Evolutionary conservation across 441 rosid species (phyloP).

Genomic region (Eutrema salsugineum): DNA sequence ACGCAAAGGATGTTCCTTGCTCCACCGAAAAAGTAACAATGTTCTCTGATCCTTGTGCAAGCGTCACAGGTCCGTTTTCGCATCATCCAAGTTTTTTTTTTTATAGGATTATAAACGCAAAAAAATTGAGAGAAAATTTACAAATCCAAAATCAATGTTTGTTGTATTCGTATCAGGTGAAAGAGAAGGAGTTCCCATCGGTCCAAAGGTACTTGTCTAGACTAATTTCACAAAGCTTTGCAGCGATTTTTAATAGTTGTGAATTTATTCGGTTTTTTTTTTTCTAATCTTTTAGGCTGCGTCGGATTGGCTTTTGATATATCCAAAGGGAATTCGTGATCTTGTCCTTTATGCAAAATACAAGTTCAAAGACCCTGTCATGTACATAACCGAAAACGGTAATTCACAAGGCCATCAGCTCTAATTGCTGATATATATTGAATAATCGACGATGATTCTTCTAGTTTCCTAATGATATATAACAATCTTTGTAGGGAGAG

Average conservation of each 20-base stretch:
- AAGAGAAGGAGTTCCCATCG: constrained; percentile 32
- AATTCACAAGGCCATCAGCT: background rate
- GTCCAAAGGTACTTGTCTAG: constrained; percentile 31
- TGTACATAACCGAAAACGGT: constrained; percentile 44
- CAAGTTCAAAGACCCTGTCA: constrained; percentile 33
- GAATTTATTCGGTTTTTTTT: background rate
- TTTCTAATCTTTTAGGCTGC: constrained; percentile 26
- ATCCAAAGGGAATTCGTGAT: constrained; percentile 39
- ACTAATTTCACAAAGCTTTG: background rate
- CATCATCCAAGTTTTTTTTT: background rate
- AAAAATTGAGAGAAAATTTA: background rate
- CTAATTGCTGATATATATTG: background rate
- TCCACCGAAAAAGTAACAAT: constrained; percentile 16
- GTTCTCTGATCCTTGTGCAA: constrained; percentile 28
- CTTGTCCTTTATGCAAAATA: constrained; percentile 33
- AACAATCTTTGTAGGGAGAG: constrained; percentile 28
- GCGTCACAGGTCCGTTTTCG: constrained; percentile 17
- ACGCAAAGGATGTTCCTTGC: constrained; percentile 27
- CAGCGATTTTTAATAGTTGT: background rate
- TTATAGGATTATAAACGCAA: background rate
- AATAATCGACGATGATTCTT: background rate
- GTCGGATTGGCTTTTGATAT: constrained; percentile 37
- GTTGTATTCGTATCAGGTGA: constrained; percentile 6
- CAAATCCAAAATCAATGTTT: background rate
- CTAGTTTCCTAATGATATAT: background rate